Conservation (phyloP, 129 eudicot genomes). For the Arctium minus region DNA sequence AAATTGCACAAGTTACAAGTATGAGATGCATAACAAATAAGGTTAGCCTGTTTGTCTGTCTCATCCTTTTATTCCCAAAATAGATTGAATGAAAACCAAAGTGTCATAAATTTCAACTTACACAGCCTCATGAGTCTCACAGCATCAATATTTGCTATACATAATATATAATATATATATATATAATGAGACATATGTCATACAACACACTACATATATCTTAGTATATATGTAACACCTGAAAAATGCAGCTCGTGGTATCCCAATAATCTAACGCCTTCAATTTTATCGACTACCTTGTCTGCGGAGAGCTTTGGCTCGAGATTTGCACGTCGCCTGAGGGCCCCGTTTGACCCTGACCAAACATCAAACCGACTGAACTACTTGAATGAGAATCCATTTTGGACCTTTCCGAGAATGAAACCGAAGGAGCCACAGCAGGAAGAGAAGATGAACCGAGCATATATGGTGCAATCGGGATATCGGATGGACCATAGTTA, state of each 20-base stretch:
- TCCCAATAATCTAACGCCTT: slow-evolving; percentile 19
- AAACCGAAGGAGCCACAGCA: slow-evolving; percentile 38
- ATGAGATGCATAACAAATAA: background rate
- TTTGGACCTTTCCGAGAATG: slow-evolving; percentile 50
- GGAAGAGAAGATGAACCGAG: slow-evolving; percentile 8
- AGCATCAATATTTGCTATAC: slow-evolving; percentile 35
- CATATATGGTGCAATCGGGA: slow-evolving; percentile 60
- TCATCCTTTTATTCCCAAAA: slow-evolving; percentile 30
- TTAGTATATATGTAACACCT: slow-evolving; percentile 28
- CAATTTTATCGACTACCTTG: slow-evolving; percentile 30
- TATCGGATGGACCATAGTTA: slow-evolving; percentile 55
- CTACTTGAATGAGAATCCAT: slow-evolving; percentile 43
- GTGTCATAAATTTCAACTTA: slow-evolving; percentile 39
- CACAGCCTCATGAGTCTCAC: slow-evolving; percentile 21
- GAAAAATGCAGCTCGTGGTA: slow-evolving; percentile 23
- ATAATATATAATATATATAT: slow-evolving; percentile 15
- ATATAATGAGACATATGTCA: slow-evolving; percentile 17
- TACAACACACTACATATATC: slow-evolving; percentile 41
- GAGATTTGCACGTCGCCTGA: slow-evolving; percentile 31
- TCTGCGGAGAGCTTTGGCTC: slow-evolving; percentile 35
- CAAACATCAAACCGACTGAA: slow-evolving; percentile 33
- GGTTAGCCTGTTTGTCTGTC: slow-evolving; percentile 7
- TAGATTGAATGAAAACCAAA: slow-evolving; percentile 33
- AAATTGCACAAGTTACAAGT: background rate
- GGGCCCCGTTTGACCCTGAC: slow-evolving; percentile 36